phyloP scores from a whole-genome alignment of 1,284 basidiomycete genomes.

The Rhodotorula sp. region DNA sequence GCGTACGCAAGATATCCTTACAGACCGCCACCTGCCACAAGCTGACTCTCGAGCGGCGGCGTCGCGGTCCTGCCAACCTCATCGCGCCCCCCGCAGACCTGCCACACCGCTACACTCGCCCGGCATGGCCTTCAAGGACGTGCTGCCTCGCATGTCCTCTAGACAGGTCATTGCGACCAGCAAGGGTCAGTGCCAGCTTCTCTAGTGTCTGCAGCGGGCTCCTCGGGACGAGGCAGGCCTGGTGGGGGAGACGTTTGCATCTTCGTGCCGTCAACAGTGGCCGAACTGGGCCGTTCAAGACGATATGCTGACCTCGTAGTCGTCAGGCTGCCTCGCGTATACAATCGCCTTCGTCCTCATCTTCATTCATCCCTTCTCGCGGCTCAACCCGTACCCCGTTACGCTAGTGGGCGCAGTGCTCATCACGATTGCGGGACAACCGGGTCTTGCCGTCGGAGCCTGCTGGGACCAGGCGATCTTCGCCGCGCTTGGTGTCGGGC shows the following conservation, averaged over 20 bases:
- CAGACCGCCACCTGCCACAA: no score
- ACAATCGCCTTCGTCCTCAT: conserved; percentile 44
- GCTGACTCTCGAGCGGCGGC: background rate
- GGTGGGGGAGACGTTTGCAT: no score
- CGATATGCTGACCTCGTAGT: background rate
- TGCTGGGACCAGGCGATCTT: conserved; percentile 42
- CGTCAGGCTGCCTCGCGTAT: conserved; percentile 9
- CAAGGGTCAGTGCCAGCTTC: conserved; percentile 10
- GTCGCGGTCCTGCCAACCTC: background rate
- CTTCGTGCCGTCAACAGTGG: no score
- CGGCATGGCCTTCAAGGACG: conserved; percentile 3
- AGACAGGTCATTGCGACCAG: conserved; percentile 1
- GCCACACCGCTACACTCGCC: no score
- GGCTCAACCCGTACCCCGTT: conserved; percentile 44
- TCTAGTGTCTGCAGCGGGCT: background rate
- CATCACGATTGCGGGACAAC: conserved; percentile 47
- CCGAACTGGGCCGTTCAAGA: no score
- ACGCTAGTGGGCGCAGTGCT: conserved; percentile 45
- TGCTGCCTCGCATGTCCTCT: conserved; percentile 4
- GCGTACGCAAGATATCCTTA: no score
- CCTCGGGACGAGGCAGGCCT: background rate
- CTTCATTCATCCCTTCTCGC: conserved; percentile 46
- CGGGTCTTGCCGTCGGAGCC: conserved; percentile 46
- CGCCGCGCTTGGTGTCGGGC: conserved; percentile 46
- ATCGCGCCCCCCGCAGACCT: background rate